Evolutionary conservation across 371 early-diverging fungal genomes (phyloP).

Genomic region (Enterospora canceri): DNA sequence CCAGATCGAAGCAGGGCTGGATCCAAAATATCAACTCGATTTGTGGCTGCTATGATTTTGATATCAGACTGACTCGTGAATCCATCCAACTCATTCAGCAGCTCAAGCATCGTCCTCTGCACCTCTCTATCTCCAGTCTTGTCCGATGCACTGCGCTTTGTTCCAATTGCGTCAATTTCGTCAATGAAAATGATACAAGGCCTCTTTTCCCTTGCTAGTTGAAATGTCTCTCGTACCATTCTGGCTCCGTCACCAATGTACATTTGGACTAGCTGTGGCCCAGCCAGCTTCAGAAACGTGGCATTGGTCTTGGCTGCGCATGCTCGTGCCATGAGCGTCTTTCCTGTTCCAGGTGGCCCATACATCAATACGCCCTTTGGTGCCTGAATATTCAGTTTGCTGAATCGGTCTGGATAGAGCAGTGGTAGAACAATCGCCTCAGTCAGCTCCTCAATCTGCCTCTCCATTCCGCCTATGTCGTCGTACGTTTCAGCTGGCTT

Average conservation of each 20-base stretch:
- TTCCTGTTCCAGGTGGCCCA: conserved; percentile 82
- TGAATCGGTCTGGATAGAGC: conserved; percentile 85
- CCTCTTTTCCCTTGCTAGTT: conserved; percentile 86
- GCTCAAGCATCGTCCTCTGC: conserved; percentile 97
- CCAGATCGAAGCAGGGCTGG: conserved; percentile 96
- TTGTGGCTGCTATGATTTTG: conserved; percentile 99
- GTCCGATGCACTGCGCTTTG: conserved; percentile 91
- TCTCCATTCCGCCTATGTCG: conserved; percentile 93
- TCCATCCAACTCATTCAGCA: conserved; percentile 95
- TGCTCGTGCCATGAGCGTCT: conserved; percentile 87
- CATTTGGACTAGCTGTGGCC: conserved; percentile 95
- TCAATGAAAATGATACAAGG: conserved; percentile 99
- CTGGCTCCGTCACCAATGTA: conserved; percentile 98
- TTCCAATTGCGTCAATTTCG: conserved; percentile 97
- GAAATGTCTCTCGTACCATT: conserved; percentile 92
- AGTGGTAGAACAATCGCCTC: conserved; percentile 95
- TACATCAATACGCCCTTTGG: conserved; percentile 95
- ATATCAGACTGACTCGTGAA: conserved; percentile 85
- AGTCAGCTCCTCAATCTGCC: conserved; percentile 92
- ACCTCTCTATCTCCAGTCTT: conserved; percentile 97
- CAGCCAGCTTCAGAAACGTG: conserved; percentile 83
- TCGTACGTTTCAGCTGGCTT: conserved; percentile 96
- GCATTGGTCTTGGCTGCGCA: conserved; percentile 92
- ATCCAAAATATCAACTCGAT: conserved; percentile 97
- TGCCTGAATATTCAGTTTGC: conserved; percentile 82